Evolutionary conservation across 371 early-diverging fungal species (phyloP), one percentile per base, ranked within the genome.

Genomic region (Chytridiales sp.): DNA sequence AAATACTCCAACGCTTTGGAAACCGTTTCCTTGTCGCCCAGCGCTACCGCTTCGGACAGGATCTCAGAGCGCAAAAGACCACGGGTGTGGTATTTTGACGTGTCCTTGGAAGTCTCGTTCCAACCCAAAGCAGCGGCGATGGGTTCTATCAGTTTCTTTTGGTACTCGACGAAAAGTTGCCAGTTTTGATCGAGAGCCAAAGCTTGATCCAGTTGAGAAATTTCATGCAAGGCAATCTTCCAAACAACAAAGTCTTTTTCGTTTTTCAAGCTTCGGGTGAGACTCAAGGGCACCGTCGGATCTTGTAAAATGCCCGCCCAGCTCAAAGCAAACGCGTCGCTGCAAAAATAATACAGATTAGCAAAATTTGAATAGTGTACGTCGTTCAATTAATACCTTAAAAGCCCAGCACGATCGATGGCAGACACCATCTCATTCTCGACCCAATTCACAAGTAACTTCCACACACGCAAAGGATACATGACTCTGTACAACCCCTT

Each of bases 401-500:
- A 35, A 19, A 72, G 41, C 4, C 73, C 73, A 47, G 60, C 67
- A 21, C 62, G 38, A 21, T 72, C 73, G 4, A 64, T 58, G 6
- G 59, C 26, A 17, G 52, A 15, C 8, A 68, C 40, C 21, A 62
- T 47, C 41, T 59, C 61, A 11, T 24, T 19, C 19, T 52, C 19
- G 21, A 59, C 35, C 69, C 66, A 66, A 2, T 62, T 44, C 4
- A 42, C 39, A 29, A 69, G 30, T 13, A 46, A 21, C 11, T 27
- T 24, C 49, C 67, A 69, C 27, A 51, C 53, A 22, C 48, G 40
- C 1, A 21, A 27, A 17, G 60, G 54, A 56, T 74, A 69, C 39
- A 48, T 46, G 13, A 66, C 62, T 5, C 70, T 57, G 51, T 61
- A 74, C 17, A 74, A 52, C 9, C 74, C 68, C 2, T 53, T 60